These are phyloP conservation scores for Fonsecaea pedrosoi DNA, from an alignment of 2,329 filamentous ascomycete species.

Conservation along the genomic window DNA sequence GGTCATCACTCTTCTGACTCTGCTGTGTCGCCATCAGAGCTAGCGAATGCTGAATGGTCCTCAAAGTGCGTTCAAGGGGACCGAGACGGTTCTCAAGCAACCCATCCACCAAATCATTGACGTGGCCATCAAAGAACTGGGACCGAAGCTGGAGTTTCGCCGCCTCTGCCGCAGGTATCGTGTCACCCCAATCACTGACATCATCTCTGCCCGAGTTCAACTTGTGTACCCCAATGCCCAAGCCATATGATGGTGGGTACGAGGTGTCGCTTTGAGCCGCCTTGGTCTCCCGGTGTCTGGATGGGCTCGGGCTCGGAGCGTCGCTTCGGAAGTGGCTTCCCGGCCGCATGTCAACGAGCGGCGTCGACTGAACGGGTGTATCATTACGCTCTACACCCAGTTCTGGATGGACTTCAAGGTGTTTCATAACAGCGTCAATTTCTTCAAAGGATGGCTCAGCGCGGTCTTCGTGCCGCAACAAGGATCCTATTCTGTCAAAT, in stretches of 20 bases:
- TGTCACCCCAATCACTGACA: slow-evolving; percentile 87
- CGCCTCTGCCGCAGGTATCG: slow-evolving; percentile 81
- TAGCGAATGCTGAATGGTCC: slow-evolving; percentile 75
- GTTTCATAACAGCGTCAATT: slow-evolving; percentile 90
- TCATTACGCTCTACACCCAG: slow-evolving; percentile 73
- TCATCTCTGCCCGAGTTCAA: slow-evolving; percentile 62
- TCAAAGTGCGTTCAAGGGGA: slow-evolving; percentile 80
- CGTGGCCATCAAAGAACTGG: slow-evolving; percentile 87
- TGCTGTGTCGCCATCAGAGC: slow-evolving; percentile 63
- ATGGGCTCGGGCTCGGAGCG: slow-evolving; percentile 75
- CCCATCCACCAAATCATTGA: slow-evolving; percentile 82
- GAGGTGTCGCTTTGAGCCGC: slow-evolving; percentile 43
- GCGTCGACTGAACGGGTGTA: slow-evolving; percentile 53
- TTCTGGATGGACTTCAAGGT: slow-evolving; percentile 77
- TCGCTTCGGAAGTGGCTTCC: slow-evolving; percentile 67
- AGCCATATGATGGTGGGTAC: slow-evolving; percentile 67
- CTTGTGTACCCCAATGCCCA: slow-evolving; percentile 66
- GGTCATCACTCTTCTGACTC: slow-evolving; percentile 65
- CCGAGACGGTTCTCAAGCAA: slow-evolving; percentile 77
- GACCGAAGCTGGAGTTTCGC: slow-evolving; percentile 81
- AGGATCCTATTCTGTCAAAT: slow-evolving; percentile 16
- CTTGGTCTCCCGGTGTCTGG: slow-evolving; percentile 52
- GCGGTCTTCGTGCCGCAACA: slow-evolving; percentile 25
- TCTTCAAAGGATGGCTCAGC: slow-evolving; percentile 60
- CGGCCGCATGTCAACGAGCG: slow-evolving; percentile 53